Evolutionary conservation across 768 basidiomycete species (phyloP), one percentile per base, ranked within the genome.

Genomic region (Pholiota molesta): DNA sequence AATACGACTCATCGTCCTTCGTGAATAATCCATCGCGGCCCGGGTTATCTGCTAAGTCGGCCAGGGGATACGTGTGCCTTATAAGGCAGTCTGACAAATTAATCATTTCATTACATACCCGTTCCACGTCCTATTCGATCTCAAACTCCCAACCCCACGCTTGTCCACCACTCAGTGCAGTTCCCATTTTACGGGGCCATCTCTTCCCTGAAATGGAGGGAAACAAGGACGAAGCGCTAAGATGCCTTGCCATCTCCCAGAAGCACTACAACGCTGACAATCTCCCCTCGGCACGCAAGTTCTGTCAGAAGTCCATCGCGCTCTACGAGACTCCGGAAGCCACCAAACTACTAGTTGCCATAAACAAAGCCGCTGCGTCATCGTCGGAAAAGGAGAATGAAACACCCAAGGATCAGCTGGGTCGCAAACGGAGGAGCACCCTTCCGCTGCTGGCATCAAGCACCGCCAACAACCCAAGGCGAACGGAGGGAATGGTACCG

Each of bases 181-280:
- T 19, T n/a, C 39, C 54, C 55, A 39, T 33, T 60, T 52, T 40
- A n/a, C 56, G 47, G 42, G 51, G 21, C 11, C 44, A 42, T 58
- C 60, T 59, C 17, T 35, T 21, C 56, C 60, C 21, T 37, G 33
- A 44, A 40, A 91, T 92, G 91, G 91, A 92, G 74, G 88, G 89
- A 75, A 97, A 97, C 81, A 92, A 86, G 67, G 94, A 97, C 71
- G 94, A 97, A 75, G 94, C 94, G 37, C 73, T 90, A 60, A 87
- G 90, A 68, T 94, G 92, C 71, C 83, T 97, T 55, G 72, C 77
- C 52, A 92, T 97, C 65, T 90, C 95, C 2, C 86, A 87, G 70
- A 85, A 85, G 69, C 88, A 95, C 73, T 81, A 85, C 63, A 83
- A 88, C 57, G 79, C 86, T 49, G 87, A 85, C 52, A 94, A 96